phyloP scores from a whole-genome alignment of 495 filamentous ascomycete species.

The Trichoderma orchidacearum region DNA sequence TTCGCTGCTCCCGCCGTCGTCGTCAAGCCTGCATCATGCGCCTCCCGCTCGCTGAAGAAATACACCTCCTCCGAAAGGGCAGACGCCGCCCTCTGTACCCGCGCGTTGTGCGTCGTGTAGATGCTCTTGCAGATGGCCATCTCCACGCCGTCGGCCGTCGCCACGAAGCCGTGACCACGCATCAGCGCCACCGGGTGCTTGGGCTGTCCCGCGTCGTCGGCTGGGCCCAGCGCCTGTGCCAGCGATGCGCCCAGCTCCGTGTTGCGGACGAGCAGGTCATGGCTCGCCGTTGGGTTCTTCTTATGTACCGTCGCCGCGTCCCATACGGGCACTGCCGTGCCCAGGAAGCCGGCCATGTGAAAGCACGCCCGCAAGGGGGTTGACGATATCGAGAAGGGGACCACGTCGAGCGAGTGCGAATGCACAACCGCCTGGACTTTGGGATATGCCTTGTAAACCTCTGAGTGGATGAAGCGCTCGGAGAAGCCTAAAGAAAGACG shows the following conservation, averaged over 20 bases:
- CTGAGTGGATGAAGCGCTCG: constrained; percentile 33
- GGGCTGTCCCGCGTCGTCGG: background rate
- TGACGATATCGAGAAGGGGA: constrained; percentile 24
- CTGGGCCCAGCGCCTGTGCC: background rate
- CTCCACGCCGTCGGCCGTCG: constrained; percentile 16
- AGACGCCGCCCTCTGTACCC: constrained; percentile 18
- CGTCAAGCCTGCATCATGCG: constrained; percentile 7
- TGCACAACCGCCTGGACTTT: constrained; percentile 25
- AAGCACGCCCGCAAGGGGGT: constrained; percentile 20
- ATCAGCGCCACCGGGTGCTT: constrained; percentile 24
- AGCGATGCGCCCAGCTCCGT: constrained; percentile 16
- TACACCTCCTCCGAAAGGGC: background rate
- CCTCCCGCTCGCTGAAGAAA: constrained; percentile 5
- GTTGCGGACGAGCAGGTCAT: constrained; percentile 25
- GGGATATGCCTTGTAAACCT: constrained; percentile 25
- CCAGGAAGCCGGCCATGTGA: constrained; percentile 34
- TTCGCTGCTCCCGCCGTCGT: constrained; percentile 9
- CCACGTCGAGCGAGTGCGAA: constrained; percentile 25
- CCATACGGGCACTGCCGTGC: constrained; percentile 17
- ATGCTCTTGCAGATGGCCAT: constrained; percentile 22
- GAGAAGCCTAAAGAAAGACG: constrained; percentile 15
- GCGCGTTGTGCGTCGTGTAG: constrained; percentile 26
- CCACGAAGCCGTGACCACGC: constrained; percentile 29
- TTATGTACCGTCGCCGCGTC: constrained; percentile 18
- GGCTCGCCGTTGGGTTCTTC: constrained; percentile 5